These are phyloP conservation scores for Candida smagusa DNA, from an alignment of 1,139 yeast species.

Conservation along the genomic window DNA sequence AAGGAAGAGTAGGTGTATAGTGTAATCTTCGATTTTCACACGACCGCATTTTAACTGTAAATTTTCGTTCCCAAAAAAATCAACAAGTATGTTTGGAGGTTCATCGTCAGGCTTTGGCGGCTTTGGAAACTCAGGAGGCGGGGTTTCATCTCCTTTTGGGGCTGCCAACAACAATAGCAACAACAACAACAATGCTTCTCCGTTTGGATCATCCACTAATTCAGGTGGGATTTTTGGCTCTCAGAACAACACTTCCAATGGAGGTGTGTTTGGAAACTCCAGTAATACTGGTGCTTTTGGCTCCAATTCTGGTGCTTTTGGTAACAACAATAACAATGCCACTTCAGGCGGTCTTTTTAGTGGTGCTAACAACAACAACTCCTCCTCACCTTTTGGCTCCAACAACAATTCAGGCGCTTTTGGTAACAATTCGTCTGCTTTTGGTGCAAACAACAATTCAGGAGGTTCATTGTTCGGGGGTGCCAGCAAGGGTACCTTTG, in stretches of 20 bases:
- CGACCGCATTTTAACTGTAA: constrained; percentile 2
- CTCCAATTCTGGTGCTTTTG: constrained; percentile 24
- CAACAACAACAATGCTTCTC: constrained; percentile 9
- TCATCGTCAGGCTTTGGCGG: constrained; percentile 25
- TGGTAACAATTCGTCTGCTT: constrained; percentile 16
- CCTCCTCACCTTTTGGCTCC: constrained; percentile 12
- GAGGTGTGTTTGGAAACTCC: constrained; percentile 2
- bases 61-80: neutral
- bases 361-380: constrained; percentile 1
- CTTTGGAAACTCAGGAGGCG: constrained; percentile 14
- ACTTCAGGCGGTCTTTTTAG: constrained; percentile 10
- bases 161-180: constrained; percentile 1
- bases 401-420: constrained; percentile 12
- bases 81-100: constrained; percentile 20
- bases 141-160: constrained; percentile 15
- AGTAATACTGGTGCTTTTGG: neutral
- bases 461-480: constrained; percentile 24
- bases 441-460: constrained; percentile 23
- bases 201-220: constrained; percentile 7
- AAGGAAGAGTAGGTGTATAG: constrained; percentile 1
- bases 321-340: constrained; percentile 14
- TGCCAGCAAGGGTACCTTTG: constrained; percentile 21
- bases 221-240: constrained; percentile 8
- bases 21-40: neutral
- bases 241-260: constrained; percentile 4